phyloP scores from a whole-genome alignment of 495 filamentous ascomycete species.

The Xylaria venustula region DNA sequence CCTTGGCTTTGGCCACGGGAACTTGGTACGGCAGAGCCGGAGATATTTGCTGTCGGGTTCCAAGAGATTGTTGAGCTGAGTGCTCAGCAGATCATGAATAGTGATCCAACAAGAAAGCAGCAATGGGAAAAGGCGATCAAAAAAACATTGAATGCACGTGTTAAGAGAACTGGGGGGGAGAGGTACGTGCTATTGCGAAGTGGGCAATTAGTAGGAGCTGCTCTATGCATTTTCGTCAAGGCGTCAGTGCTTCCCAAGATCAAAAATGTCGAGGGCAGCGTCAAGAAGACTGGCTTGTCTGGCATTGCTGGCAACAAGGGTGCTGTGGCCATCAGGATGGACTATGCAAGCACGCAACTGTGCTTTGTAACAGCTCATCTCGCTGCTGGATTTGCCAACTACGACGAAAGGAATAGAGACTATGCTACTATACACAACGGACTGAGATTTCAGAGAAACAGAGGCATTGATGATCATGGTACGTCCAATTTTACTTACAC shows the following conservation, averaged over 20 bases:
- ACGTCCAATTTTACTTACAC: slow-evolving; percentile 11
- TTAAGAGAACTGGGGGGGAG: slow-evolving; percentile 58
- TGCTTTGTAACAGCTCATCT: slow-evolving; percentile 98
- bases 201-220: slow-evolving; percentile 93
- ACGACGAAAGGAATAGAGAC: slow-evolving; percentile 91
- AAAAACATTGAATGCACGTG: slow-evolving; percentile 68
- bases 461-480: slow-evolving; percentile 85
- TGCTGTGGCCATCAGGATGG: slow-evolving; percentile 93
- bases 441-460: slow-evolving; percentile 84
- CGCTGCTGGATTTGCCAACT: slow-evolving; percentile 95
- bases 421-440: slow-evolving; percentile 87
- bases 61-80: slow-evolving; percentile 97
- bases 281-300: slow-evolving; percentile 97
- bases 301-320: slow-evolving; percentile 98
- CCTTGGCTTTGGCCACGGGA: slow-evolving; percentile 72
- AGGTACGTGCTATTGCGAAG: slow-evolving; percentile 88
- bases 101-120: slow-evolving; percentile 81
- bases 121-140: slow-evolving; percentile 83
- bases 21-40: slow-evolving; percentile 56
- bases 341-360: slow-evolving; percentile 88
- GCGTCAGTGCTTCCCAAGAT: slow-evolving; percentile 71
- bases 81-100: slow-evolving; percentile 99
- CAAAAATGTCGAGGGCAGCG: slow-evolving; percentile 92
- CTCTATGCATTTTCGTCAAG: slow-evolving; percentile 86
- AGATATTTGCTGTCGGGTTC: slow-evolving; percentile 86